phyloP scores from a whole-genome alignment of 768 basidiomycete genomes.

The Hypsizygus marmoreus region DNA sequence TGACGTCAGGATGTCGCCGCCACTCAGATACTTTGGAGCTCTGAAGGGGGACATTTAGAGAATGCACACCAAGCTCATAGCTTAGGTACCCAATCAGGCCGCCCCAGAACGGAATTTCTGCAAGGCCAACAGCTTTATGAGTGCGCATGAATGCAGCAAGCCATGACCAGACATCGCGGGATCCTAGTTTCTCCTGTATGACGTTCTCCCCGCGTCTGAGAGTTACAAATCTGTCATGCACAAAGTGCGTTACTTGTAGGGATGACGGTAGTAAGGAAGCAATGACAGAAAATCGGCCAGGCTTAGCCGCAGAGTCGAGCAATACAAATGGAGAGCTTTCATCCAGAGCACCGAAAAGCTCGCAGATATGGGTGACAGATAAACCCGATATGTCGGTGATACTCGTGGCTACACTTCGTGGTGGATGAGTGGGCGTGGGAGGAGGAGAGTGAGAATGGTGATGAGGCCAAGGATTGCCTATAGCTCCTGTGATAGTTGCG shows the following conservation, averaged over 20 bases:
- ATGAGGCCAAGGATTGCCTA: conserved; percentile 65
- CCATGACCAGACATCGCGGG: conserved; percentile 75
- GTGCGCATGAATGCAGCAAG: conserved; percentile 66
- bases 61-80: conserved; percentile 74
- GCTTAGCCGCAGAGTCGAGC: conserved; percentile 75
- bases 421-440: conserved; percentile 21
- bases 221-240: conserved; percentile 51
- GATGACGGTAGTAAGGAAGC: conserved; percentile 58
- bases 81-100: conserved; percentile 78
- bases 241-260: conserved; percentile 57
- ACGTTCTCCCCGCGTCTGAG: conserved; percentile 40
- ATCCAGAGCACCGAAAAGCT: conserved; percentile 59
- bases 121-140: conserved; percentile 40
- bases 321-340: conserved; percentile 66
- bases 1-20: conserved; percentile 66
- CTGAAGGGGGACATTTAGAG: conserved; percentile 47
- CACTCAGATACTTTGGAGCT: conserved; percentile 13
- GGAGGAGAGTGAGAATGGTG: conserved; percentile 27
- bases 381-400: conserved; percentile 46
- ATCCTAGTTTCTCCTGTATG: conserved; percentile 43
- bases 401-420: conserved; percentile 30
- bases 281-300: conserved; percentile 75
- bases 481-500: conserved; percentile 26
- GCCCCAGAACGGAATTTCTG: conserved; percentile 79
- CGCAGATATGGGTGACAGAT: conserved; percentile 51